Percentiles rank a stretch among this genome's conserved stretches.
Conservation (phyloP, 2,329 filamentous ascomycete species). For the Scedosporium dehoogii region DNA sequence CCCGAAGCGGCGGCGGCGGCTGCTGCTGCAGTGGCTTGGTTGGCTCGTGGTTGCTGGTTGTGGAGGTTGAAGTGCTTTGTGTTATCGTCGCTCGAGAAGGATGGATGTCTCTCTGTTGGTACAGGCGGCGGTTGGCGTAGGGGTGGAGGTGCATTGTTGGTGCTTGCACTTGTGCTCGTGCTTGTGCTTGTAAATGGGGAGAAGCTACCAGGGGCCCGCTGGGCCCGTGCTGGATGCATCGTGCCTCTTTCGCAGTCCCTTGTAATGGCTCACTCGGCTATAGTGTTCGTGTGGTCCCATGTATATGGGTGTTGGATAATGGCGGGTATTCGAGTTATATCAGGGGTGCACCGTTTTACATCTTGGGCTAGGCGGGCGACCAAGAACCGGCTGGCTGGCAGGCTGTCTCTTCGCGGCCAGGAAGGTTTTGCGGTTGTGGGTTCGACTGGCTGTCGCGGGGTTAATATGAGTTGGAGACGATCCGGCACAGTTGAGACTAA, state of each 20-base stretch:
- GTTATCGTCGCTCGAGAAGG: background rate
- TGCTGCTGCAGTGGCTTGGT: conserved; percentile 11
- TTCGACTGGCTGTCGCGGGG: background rate
- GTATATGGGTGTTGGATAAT: background rate
- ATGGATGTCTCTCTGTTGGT: background rate
- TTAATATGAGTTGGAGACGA: background rate
- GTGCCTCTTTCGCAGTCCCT: background rate
- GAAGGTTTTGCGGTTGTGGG: background rate
- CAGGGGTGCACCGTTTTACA: background rate
- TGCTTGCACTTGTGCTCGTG: conserved; percentile 22
- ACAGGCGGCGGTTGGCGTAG: conserved; percentile 3
- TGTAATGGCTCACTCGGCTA: background rate
- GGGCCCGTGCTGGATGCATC: conserved; percentile 40
- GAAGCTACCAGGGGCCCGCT: conserved; percentile 45
- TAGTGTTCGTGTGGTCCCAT: background rate
- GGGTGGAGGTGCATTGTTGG: conserved; percentile 21
- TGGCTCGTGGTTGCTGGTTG: conserved; percentile 19
- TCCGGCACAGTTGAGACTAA: background rate
- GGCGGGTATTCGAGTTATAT: background rate
- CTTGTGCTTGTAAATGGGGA: conserved; percentile 34
- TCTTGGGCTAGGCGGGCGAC: background rate
- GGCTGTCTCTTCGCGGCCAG: background rate
- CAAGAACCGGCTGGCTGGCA: background rate
- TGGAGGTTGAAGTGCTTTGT: background rate
- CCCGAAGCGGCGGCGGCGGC: conserved; percentile 9